phyloP scores from a whole-genome alignment of 1,284 basidiomycete genomes.

The Ustilago curta region DNA sequence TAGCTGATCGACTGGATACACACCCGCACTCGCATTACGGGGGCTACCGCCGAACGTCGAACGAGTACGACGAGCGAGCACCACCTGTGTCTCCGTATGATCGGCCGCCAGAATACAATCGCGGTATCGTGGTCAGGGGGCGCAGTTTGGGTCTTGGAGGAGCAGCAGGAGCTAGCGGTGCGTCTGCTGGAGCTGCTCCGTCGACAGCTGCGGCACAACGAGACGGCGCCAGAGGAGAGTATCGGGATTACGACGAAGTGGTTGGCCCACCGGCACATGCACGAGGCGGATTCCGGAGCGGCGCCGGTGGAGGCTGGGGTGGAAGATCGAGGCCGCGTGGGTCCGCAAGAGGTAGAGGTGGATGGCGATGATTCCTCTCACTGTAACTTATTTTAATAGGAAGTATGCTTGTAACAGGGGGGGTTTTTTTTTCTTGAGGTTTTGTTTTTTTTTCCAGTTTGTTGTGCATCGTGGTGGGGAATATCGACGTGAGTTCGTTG shows the following conservation, averaged over 20 bases:
- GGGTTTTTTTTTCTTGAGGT: too few species aligned
- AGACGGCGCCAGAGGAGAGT: constrained; percentile 5
- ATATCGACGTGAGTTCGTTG: too few species aligned
- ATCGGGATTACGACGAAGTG: constrained; percentile 27
- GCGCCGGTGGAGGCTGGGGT: constrained; percentile 15
- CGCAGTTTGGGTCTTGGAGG: constrained; percentile 17
- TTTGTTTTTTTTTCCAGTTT: too few species aligned
- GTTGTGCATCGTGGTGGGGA: too few species aligned
- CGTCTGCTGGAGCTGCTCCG: background rate
- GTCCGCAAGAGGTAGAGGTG: constrained; percentile 18
- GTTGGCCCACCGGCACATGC: background rate
- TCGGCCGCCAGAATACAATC: constrained; percentile 28
- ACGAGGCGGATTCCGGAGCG: constrained; percentile 13
- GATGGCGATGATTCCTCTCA: constrained; percentile 11
- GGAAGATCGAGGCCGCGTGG: constrained; percentile 9
- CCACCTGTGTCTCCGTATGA: constrained; percentile 23
- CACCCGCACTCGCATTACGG: constrained; percentile 11
- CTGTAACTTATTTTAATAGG: background rate
- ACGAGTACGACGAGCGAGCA: constrained; percentile 20
- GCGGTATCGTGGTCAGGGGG: constrained; percentile 30
- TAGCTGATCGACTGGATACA: constrained; percentile 20
- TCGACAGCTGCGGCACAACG: background rate
- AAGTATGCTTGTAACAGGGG: too few species aligned
- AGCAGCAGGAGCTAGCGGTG: background rate
- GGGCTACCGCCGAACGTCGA: constrained; percentile 17